phyloP scores from a whole-genome alignment of 352 stramenopile species.

The Paralagenidium karlingii region DNA sequence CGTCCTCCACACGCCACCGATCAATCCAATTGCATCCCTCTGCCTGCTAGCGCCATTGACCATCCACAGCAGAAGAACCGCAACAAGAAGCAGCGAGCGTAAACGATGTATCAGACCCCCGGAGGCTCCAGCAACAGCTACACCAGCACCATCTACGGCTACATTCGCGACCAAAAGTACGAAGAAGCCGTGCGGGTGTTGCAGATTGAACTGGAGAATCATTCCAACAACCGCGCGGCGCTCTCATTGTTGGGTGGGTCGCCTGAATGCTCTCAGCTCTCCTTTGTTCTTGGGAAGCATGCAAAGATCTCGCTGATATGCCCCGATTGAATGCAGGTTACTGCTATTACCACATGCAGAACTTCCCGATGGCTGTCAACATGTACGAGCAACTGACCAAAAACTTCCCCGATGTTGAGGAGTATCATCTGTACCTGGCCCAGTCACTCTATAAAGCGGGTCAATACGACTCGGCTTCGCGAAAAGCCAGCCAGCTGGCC shows the following conservation, averaged over 20 bases:
- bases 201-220: slow-evolving; percentile 87
- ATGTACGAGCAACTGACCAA: slow-evolving; percentile 93
- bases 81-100: no score
- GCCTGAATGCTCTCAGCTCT: background rate
- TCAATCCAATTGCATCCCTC: no score
- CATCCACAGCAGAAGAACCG: no score
- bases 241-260: slow-evolving; percentile 84
- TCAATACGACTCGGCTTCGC: slow-evolving; percentile 67
- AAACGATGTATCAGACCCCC: no score
- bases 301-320: background rate
- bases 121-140: slow-evolving; percentile 67
- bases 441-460: slow-evolving; percentile 90
- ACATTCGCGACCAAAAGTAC: slow-evolving; percentile 92
- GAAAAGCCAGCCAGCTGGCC: slow-evolving; percentile 69
- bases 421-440: slow-evolving; percentile 94
- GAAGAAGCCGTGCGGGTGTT: slow-evolving; percentile 88
- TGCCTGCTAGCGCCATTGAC: no score
- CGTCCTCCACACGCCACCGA: no score
- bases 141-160: slow-evolving; percentile 90
- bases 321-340: slow-evolving; percentile 34
- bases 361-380: slow-evolving; percentile 82
- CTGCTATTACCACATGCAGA: slow-evolving; percentile 94
- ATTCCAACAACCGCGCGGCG: slow-evolving; percentile 84
- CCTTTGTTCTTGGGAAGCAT: background rate
- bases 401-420: slow-evolving; percentile 88